Conservation (phyloP, 768 basidiomycete genomes). For the Artomyces pyxidatus region DNA sequence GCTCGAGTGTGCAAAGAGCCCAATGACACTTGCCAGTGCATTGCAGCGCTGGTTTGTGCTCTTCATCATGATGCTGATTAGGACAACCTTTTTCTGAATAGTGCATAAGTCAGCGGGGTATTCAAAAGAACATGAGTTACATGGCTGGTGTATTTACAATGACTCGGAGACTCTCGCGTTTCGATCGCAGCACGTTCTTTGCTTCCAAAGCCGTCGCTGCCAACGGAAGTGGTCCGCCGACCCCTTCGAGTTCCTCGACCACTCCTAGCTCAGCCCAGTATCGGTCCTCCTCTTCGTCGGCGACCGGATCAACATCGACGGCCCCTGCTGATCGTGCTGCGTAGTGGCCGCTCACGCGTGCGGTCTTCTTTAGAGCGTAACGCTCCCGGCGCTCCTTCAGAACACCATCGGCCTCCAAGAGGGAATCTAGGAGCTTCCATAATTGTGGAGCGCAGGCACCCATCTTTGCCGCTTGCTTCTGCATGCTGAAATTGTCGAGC, state of each 20-base stretch:
- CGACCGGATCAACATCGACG: background rate
- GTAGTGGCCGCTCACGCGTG: too few relatives aligned
- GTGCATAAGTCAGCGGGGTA: background rate
- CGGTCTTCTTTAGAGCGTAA: background rate
- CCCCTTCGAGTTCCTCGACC: background rate
- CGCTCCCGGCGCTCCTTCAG: background rate
- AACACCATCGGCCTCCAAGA: background rate
- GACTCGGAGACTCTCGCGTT: background rate
- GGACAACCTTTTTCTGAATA: background rate
- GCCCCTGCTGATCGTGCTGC: background rate
- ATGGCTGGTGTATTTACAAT: background rate
- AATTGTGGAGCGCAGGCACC: background rate
- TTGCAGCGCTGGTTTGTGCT: slow-evolving; percentile 18
- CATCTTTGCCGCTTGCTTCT: background rate
- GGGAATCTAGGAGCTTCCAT: background rate
- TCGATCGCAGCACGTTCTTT: background rate
- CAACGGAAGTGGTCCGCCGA: background rate
- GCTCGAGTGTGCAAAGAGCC: slow-evolving; percentile 20
- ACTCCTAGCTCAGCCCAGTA: background rate
- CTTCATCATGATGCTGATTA: slow-evolving; percentile 11
- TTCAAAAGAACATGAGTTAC: background rate
- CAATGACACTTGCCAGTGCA: slow-evolving; percentile 16
- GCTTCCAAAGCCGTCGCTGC: background rate
- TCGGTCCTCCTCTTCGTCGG: background rate
- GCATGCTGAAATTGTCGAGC: background rate